A percentile compares a stretch with the other conserved stretches of the same genome.
Evolutionary conservation across 2,329 filamentous ascomycete species (phyloP).

Genomic region (Sporothrix globosa): DNA sequence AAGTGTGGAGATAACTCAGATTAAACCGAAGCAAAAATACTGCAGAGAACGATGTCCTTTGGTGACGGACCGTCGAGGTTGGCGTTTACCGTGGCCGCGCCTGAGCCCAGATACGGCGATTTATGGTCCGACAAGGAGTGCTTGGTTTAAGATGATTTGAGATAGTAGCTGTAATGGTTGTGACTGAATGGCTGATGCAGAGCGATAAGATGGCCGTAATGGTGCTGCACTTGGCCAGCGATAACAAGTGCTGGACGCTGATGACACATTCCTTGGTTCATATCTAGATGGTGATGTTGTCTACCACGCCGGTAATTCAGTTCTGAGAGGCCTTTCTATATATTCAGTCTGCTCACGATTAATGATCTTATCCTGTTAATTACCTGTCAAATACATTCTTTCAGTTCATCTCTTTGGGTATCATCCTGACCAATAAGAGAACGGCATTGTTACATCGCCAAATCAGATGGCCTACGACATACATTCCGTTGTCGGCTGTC

Average conservation of each 20-base stretch:
- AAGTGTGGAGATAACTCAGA: too few species aligned
- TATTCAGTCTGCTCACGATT: neutral
- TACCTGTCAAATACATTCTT: too few species aligned
- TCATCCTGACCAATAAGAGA: neutral
- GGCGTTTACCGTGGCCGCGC: slow-evolving; percentile 9
- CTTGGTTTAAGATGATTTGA: slow-evolving; percentile 11
- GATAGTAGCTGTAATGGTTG: neutral
- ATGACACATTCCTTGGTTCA: neutral
- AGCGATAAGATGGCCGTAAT: neutral
- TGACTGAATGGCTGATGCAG: neutral
- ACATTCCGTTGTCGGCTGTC: neutral
- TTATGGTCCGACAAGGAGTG: neutral
- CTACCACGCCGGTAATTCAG: neutral
- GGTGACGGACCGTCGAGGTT: neutral
- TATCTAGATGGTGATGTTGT: neutral
- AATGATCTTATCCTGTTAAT: neutral
- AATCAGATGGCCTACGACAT: neutral
- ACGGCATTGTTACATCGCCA: neutral
- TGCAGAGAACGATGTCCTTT: neutral
- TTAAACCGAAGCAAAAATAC: neutral
- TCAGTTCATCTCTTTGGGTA: too few species aligned
- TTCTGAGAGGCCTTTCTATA: neutral
- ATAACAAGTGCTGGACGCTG: neutral
- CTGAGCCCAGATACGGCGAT: neutral
- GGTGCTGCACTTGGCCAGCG: neutral